Conservation (phyloP, 1,139 yeast genomes). For the Saccharomyces pastorianus region DNA sequence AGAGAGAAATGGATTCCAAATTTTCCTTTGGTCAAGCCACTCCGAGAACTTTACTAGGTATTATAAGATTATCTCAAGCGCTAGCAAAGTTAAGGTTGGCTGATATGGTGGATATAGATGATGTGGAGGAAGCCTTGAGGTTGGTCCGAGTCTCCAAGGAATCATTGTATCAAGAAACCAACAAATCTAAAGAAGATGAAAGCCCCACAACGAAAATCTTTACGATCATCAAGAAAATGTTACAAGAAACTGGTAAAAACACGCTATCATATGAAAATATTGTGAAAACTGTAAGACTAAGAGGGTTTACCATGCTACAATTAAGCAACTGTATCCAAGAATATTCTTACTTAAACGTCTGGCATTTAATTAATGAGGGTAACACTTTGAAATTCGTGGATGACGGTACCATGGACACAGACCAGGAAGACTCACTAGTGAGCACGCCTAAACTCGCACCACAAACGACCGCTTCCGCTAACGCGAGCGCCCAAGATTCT, state of each 20-base stretch:
- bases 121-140: conserved; percentile 93
- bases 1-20: conserved; percentile 64
- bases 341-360: conserved; percentile 63
- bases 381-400: conserved; percentile 38
- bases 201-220: conserved; percentile 53
- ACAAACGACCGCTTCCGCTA: not conserved
- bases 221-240: conserved; percentile 37
- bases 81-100: conserved; percentile 83
- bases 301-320: conserved; percentile 78
- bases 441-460: not conserved
- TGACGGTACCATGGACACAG: conserved; percentile 27
- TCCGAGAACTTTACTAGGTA: conserved; percentile 88
- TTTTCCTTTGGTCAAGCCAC: conserved; percentile 86
- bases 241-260: conserved; percentile 34
- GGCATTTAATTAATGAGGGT: conserved; percentile 69
- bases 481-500: not conserved
- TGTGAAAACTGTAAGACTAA: conserved; percentile 63
- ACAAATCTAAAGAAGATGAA: conserved; percentile 44
- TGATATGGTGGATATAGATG: conserved; percentile 59
- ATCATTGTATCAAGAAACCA: conserved; percentile 55
- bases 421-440: not conserved
- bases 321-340: conserved; percentile 68
- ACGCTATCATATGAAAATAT: conserved; percentile 51
- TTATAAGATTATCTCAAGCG: conserved; percentile 89
- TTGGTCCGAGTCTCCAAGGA: conserved; percentile 79